phyloP scores from a whole-genome alignment of 1,284 basidiomycete species.

The Cerrena zonata region DNA sequence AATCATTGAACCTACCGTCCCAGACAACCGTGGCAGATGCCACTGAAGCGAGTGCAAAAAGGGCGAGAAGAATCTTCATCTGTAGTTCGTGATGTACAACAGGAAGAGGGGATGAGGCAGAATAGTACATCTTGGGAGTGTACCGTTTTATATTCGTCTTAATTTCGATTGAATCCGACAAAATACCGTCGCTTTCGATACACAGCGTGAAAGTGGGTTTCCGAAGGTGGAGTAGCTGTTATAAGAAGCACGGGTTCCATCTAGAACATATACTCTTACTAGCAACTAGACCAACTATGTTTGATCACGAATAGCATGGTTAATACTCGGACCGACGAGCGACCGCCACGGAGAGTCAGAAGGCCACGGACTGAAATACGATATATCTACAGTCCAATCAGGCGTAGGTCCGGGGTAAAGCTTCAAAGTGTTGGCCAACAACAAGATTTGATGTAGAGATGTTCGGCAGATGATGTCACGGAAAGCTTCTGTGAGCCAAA shows the following conservation, averaged over 20 bases:
- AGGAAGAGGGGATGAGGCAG: too few species aligned
- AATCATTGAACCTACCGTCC: conserved; percentile 23
- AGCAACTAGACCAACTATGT: background rate
- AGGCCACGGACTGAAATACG: background rate
- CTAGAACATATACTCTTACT: background rate
- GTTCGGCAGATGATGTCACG: too few species aligned
- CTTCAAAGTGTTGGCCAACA: too few species aligned
- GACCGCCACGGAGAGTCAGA: background rate
- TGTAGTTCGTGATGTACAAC: background rate
- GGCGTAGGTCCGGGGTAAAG: background rate
- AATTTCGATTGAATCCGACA: conserved; percentile 5
- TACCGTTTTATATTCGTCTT: background rate
- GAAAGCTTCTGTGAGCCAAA: too few species aligned
- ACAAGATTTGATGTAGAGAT: too few species aligned
- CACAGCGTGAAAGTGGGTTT: too few species aligned
- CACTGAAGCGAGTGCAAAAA: conserved; percentile 3
- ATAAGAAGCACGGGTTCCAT: background rate
- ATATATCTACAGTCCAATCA: background rate
- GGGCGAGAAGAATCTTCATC: conserved; percentile 15
- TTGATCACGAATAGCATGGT: conserved; percentile 6
- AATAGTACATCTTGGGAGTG: too few species aligned
- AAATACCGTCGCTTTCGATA: conserved; percentile 6
- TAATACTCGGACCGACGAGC: conserved; percentile 17
- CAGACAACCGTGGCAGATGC: conserved; percentile 21
- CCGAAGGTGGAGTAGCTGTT: background rate